Percentiles rank a stretch among this genome's conserved stretches.
phyloP scores from a whole-genome alignment of 345 rosid genomes.

The Viola odorata region DNA sequence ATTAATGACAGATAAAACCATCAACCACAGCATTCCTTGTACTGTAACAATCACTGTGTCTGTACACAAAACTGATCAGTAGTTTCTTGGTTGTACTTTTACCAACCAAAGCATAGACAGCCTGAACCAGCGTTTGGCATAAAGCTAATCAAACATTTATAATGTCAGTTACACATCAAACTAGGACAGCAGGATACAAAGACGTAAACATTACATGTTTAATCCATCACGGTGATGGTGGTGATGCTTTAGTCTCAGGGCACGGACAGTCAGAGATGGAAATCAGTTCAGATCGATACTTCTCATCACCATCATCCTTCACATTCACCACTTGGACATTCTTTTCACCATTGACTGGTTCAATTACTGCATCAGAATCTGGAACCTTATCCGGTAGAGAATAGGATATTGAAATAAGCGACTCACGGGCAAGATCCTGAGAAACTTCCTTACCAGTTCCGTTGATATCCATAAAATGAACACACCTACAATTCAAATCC shows the following conservation, averaged over 20 bases:
- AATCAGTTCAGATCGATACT: slow-evolving; percentile 32
- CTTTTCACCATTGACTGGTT: slow-evolving; percentile 1
- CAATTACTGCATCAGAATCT: slow-evolving; percentile 9
- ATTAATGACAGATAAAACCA: too few species aligned
- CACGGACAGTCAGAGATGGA: slow-evolving; percentile 25
- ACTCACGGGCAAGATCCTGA: slow-evolving; percentile 19
- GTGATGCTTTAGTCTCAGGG: slow-evolving; percentile 7
- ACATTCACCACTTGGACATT: background rate
- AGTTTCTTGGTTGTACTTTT: slow-evolving; percentile 1
- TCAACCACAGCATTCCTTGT: background rate
- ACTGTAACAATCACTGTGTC: background rate
- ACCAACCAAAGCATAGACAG: slow-evolving; percentile 4
- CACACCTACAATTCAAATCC: slow-evolving; percentile 5
- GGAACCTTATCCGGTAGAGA: slow-evolving; percentile 18
- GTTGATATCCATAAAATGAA: slow-evolving; percentile 15
- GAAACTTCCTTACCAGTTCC: slow-evolving; percentile 4
- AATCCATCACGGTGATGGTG: background rate
- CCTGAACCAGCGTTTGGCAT: background rate
- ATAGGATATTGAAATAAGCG: slow-evolving; percentile 27
- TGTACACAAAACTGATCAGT: slow-evolving; percentile 1
- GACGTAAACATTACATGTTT: background rate
- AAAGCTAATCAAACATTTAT: background rate
- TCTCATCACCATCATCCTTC: slow-evolving; percentile 16
- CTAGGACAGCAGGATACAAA: background rate
- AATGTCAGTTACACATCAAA: background rate